Base-by-base conservation (phyloP, 2,329 filamentous ascomycete species). In the Hymenoscyphus scutula region DNA sequence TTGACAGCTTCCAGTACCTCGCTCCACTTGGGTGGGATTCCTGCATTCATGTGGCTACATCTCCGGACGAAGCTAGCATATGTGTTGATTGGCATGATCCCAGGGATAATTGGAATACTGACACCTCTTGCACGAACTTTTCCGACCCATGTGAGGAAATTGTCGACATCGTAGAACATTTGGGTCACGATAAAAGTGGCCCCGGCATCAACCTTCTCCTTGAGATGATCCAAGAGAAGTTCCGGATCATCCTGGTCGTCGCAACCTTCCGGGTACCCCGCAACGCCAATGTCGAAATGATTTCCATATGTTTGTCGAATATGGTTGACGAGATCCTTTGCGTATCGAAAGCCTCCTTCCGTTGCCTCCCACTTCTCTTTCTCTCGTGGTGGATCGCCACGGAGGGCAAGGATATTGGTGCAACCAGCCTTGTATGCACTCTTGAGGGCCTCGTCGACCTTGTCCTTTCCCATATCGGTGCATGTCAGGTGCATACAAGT, bases 401-500 rank as follows among this genome's bases (percentile, higher is more conserved):
- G 86, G 32, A 99, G 84, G 7, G 95, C 95, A 45, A 99, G 82
- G 68, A 99, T 99, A 77, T 99, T 99, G 65, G 93, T 97, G 81
- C 95, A 99, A 64, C 95, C 95, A 38, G 94, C 88, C 75, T 94
- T 92, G 81, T 97, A 97, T 13, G 95, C 95, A 70, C 89, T 89
- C 71, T 87, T 85, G 60, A 99, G 83, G 5, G 95, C 95, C 61
- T 91, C 87, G 72, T 98, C 92, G 73, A 99, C 90, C 78, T 93
- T 96, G 58, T 91, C 90, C 70, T 87, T 86, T 64, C 92, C 92
- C 95, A 99, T 99, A 76, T 98, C 95, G 60, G 95, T 99, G 77
- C 95, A 99, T 2, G 95, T 99, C 71, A 99, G 81, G 76, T 99
- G 95, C 95, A 99, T 99, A 78, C 94, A 98, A 7, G 95, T 98